Percentiles rank a stretch among this genome's conserved stretches.
Conservation (phyloP, 2,329 filamentous ascomycete species). For the Incumbomyces lentus region DNA sequence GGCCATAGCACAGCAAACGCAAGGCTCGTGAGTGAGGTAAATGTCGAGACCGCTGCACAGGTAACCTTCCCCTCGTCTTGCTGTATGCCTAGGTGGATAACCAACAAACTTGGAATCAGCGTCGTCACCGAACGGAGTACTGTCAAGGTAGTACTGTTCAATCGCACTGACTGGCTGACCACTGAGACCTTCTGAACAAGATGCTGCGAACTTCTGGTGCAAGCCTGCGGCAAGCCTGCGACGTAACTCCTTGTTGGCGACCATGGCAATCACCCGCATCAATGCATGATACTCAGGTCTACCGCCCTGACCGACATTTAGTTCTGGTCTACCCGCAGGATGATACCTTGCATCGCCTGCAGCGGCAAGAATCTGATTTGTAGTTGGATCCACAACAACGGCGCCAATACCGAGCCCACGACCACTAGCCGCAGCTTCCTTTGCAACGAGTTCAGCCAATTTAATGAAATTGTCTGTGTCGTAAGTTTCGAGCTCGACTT, state of each 20-base stretch:
- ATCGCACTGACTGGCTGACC: conserved; percentile 18
- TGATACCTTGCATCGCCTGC: conserved; percentile 34
- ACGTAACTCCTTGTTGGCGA: conserved; percentile 31
- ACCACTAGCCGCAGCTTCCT: conserved; percentile 28
- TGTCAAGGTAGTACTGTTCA: conserved; percentile 14
- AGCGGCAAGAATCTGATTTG: conserved; percentile 33
- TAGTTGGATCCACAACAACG: conserved; percentile 35
- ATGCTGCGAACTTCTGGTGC: conserved; percentile 18
- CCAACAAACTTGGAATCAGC: conserved; percentile 2
- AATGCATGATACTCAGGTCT: conserved; percentile 37
- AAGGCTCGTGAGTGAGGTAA: conserved; percentile 91
- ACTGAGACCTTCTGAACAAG: conserved; percentile 19
- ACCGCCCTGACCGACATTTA: conserved; percentile 22
- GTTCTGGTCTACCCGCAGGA: conserved; percentile 5
- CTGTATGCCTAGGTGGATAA: conserved; percentile 19
- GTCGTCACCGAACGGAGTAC: conserved; percentile 1
- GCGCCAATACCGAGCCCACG: conserved; percentile 33
- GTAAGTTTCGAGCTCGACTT: conserved; percentile 29
- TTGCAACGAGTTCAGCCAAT: conserved; percentile 30
- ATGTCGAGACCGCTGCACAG: conserved; percentile 89
- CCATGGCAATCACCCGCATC: conserved; percentile 35
- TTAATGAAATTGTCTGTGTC: conserved; percentile 26
- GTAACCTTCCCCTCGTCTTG: conserved; percentile 61
- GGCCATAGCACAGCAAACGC: conserved; percentile 94
- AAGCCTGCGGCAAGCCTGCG: conserved; percentile 19